Percentiles rank a stretch among this genome's conserved stretches.
These are phyloP conservation scores for Salix caprea DNA, from an alignment of 345 rosid species.

Conservation along the genomic window DNA sequence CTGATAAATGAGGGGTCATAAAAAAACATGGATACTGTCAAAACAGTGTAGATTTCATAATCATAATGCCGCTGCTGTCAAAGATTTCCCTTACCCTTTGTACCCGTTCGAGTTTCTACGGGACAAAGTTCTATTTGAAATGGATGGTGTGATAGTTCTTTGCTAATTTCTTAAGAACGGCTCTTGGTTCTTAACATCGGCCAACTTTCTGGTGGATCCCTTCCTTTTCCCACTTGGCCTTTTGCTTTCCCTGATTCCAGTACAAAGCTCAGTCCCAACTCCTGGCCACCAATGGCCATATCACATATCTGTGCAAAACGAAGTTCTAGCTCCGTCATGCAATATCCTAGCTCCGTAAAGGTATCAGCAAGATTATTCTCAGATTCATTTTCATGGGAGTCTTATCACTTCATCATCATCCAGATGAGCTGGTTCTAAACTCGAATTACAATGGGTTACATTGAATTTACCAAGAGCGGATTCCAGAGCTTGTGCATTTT, in stretches of 20 bases:
- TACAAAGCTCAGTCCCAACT: conserved; percentile 54
- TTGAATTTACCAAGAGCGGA: conserved; percentile 17
- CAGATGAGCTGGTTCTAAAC: conserved; percentile 14
- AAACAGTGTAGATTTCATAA: conserved; percentile 79
- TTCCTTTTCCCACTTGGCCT: conserved; percentile 38
- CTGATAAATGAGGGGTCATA: conserved; percentile 17
- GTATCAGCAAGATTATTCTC: conserved; percentile 37
- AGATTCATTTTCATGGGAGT: conserved; percentile 36
- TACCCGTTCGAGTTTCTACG: too few relatives aligned
- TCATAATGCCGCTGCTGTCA: conserved; percentile 99
- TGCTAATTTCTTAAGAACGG: conserved; percentile 13
- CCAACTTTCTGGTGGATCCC: conserved; percentile 23
- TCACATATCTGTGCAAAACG: conserved; percentile 69
- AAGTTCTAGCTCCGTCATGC: conserved; percentile 76
- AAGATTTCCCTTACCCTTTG: conserved; percentile 23
- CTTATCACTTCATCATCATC: conserved; percentile 12
- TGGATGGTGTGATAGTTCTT: not conserved
- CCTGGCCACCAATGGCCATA: conserved; percentile 59
- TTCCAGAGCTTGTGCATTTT: conserved; percentile 30
- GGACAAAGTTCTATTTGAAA: too few relatives aligned
- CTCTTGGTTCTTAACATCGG: conserved; percentile 14
- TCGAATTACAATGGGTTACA: not conserved
- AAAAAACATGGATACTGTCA: conserved; percentile 81
- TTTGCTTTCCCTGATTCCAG: conserved; percentile 73
- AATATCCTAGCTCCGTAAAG: conserved; percentile 63